phyloP scores from a whole-genome alignment of 2,329 filamentous ascomycete species.

The Coniochaeta ligniaria region DNA sequence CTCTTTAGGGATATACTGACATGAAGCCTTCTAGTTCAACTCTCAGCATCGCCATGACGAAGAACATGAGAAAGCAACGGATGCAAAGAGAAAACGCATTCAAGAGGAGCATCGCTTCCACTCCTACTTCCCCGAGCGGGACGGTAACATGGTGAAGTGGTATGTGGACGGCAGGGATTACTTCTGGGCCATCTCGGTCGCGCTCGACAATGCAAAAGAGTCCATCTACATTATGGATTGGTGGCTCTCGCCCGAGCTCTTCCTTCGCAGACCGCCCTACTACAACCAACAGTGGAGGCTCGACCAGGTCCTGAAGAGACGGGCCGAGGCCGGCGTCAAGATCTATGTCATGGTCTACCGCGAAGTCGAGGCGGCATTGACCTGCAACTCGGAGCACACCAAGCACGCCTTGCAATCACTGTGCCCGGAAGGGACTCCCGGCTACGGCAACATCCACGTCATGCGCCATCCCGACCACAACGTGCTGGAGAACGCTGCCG shows the following conservation, averaged over 20 bases:
- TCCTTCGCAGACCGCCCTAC: conserved; percentile 76
- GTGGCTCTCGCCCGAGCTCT: conserved; percentile 90
- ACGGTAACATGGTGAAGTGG: conserved; percentile 89
- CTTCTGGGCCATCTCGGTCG: conserved; percentile 86
- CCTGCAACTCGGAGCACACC: conserved; percentile 88
- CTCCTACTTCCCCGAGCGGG: conserved; percentile 84
- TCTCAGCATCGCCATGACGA: conserved; percentile 89
- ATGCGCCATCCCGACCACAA: conserved; percentile 96
- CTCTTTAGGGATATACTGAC: not conserved
- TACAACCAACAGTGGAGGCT: conserved; percentile 79
- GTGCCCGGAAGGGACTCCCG: conserved; percentile 74
- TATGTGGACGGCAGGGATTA: conserved; percentile 95
- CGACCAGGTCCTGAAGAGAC: conserved; percentile 79
- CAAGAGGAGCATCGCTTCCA: conserved; percentile 71
- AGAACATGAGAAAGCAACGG: conserved; percentile 77
- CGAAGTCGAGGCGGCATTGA: conserved; percentile 73
- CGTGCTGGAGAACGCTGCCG: conserved; percentile 82
- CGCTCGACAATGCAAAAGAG: conserved; percentile 84
- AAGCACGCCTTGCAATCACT: conserved; percentile 76
- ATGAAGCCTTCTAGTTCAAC: conserved; percentile 52
- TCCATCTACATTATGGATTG: conserved; percentile 95
- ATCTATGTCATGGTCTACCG: conserved; percentile 93
- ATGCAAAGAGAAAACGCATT: conserved; percentile 69
- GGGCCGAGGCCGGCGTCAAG: conserved; percentile 87
- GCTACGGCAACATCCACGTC: conserved; percentile 80